phyloP scores from a whole-genome alignment of 78 protist species.

The Dictyostelium firmibasis region DNA sequence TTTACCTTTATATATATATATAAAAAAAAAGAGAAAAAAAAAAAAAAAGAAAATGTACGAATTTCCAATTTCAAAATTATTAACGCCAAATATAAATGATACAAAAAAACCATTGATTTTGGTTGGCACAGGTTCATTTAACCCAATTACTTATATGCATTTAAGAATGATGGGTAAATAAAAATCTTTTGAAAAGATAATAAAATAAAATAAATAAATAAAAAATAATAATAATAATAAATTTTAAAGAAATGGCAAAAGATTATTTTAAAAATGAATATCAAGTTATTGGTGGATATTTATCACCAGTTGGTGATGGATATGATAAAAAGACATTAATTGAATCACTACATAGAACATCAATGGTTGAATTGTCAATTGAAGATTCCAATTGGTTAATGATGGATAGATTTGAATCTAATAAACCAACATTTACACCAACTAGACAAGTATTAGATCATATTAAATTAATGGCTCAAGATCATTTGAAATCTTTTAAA shows the following conservation, averaged over 20 bases:
- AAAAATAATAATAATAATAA: neutral
- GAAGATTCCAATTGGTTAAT: slow-evolving; percentile 47
- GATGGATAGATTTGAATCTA: slow-evolving; percentile 45
- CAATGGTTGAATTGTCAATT: slow-evolving; percentile 2
- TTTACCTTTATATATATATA: too few species aligned
- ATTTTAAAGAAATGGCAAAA: slow-evolving; percentile 36
- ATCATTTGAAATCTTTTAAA: neutral
- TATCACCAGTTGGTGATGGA: slow-evolving; percentile 79
- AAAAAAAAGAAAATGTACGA: too few species aligned
- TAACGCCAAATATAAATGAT: neutral
- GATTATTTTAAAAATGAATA: slow-evolving; percentile 2
- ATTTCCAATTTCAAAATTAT: neutral
- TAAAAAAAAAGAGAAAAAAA: too few species aligned
- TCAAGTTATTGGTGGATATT: slow-evolving; percentile 65
- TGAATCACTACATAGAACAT: slow-evolving; percentile 4
- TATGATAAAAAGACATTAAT: slow-evolving; percentile 64
- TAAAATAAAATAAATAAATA: neutral
- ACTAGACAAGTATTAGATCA: slow-evolving; percentile 48
- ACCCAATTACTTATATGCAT: slow-evolving; percentile 74
- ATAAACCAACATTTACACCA: slow-evolving; percentile 41
- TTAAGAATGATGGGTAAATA: slow-evolving; percentile 72
- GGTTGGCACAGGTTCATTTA: slow-evolving; percentile 64
- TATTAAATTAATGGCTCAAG: neutral
- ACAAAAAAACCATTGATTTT: slow-evolving; percentile 16
- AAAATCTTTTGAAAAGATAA: neutral